Evolutionary conservation across 495 filamentous ascomycete species (phyloP), one percentile per base, ranked within the genome.

Genomic region (Hypomontagnella submonticulosa): DNA sequence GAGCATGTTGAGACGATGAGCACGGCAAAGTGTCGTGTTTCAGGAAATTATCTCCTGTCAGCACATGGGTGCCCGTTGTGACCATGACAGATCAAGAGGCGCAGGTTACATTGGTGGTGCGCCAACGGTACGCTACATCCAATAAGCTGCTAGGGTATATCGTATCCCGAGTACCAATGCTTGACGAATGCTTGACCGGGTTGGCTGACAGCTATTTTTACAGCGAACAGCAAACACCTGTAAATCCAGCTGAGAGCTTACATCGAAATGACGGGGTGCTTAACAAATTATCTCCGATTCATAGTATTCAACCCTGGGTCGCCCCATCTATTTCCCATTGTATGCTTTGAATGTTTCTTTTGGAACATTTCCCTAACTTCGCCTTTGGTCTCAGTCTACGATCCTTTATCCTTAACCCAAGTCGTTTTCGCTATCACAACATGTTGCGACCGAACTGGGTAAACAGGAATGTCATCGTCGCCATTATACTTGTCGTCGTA

Each of bases 371-470:
- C n/a, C 36, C 47, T 2, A 37, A 27, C 32, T 37, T 46, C 47
- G 27, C 34, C 6, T 49, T 52, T n/a, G 5, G 12, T 27, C 41
- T 9, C 3, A 38, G 13, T 11, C 20, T 9, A n/a, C 30, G 6
- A 27, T 38, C 4, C 34, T 44, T 41, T 56, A 20, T 16, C 43
- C 27, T 38, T n/a, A 38, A 40, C 33, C 12, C 18, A 23, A 16
- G 34, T 49, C 3, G 19, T 57, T 46, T 63, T 20, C 11, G 36
- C 19, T 3, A 50, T 57, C 30, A 6, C 46, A 47, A 40, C 13
- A 57, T 51, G 61, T 34, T 57, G 11, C 44, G 19, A 18, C n/a
- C 46, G 16, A 63, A 23, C 20, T 63, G 60, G 60, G 27, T 27
- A 20, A 43, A 42, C 16, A 55, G 33, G 41, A 33, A 10, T 47